These are phyloP conservation scores for Pythium rishiriense DNA, from an alignment of 352 stramenopile species.

Conservation along the genomic window DNA sequence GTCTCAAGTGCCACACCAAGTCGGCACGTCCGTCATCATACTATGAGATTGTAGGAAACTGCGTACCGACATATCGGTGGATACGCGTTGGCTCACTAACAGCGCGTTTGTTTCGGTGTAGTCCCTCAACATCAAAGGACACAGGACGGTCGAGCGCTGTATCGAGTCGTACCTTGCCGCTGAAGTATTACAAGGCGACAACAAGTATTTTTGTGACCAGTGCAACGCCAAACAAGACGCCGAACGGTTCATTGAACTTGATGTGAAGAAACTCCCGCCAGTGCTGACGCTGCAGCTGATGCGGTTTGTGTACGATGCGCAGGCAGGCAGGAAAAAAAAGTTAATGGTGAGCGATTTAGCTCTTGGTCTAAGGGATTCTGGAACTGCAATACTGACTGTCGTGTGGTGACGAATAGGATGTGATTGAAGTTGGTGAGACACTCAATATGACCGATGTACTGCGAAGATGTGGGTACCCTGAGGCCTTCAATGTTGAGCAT, in stretches of 20 bases:
- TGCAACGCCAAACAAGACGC: constrained; percentile 79
- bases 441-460: constrained; percentile 78
- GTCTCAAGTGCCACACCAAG: constrained; percentile 62
- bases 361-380: not conserved
- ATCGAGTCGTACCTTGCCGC: constrained; percentile 69
- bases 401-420: constrained; percentile 45
- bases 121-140: constrained; percentile 86
- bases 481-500: constrained; percentile 35
- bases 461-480: constrained; percentile 38
- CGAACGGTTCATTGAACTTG: constrained; percentile 70
- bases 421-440: constrained; percentile 81
- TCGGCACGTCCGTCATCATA: constrained; percentile 71
- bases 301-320: constrained; percentile 84
- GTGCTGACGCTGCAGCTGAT: constrained; percentile 84
- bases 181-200: constrained; percentile 81
- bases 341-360: constrained; percentile 50
- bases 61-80: not conserved
- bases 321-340: constrained; percentile 80
- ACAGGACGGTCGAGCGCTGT: constrained; percentile 70
- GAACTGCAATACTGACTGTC: not conserved
- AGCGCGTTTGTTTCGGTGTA: constrained; percentile 10
- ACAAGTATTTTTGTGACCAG: constrained; percentile 85
- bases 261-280: constrained; percentile 50
- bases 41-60: constrained; percentile 66
- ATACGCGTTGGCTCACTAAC: not conserved